Conservation (phyloP, 208 protist species). For the Endotrypanum monterogeii region DNA sequence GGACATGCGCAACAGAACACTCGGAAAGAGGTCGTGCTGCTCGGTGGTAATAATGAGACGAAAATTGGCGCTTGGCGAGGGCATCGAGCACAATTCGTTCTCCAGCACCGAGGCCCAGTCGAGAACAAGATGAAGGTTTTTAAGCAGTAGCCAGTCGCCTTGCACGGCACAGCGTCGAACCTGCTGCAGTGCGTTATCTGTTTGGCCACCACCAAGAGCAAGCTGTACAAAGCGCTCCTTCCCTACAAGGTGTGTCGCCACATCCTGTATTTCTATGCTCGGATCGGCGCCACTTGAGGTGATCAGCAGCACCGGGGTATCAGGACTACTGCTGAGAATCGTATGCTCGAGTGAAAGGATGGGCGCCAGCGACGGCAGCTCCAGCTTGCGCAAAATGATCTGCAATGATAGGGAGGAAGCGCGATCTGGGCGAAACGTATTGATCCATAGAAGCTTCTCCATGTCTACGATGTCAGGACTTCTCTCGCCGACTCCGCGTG, state of each 20-base stretch:
- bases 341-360: conserved; percentile 74
- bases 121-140: conserved; percentile 97
- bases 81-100: conserved; percentile 91
- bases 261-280: conserved; percentile 92
- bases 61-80: conserved; percentile 88
- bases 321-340: conserved; percentile 36
- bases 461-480: conserved; percentile 61
- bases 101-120: conserved; percentile 93
- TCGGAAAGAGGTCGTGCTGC: conserved; percentile 91
- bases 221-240: conserved; percentile 90
- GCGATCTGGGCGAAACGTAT: conserved; percentile 96
- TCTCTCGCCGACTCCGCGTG: background rate
- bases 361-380: conserved; percentile 75
- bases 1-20: conserved; percentile 93
- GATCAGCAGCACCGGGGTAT: conserved; percentile 92
- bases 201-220: conserved; percentile 95
- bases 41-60: conserved; percentile 97
- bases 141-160: conserved; percentile 95
- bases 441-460: conserved; percentile 94
- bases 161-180: conserved; percentile 81
- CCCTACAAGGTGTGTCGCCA: conserved; percentile 71
- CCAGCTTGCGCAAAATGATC: conserved; percentile 62
- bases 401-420: conserved; percentile 81
- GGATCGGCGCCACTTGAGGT: conserved; percentile 95
- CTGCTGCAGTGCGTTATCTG: conserved; percentile 85